phyloP scores from a whole-genome alignment of 129 eudicot genomes.

The Smallanthus sonchifolius region DNA sequence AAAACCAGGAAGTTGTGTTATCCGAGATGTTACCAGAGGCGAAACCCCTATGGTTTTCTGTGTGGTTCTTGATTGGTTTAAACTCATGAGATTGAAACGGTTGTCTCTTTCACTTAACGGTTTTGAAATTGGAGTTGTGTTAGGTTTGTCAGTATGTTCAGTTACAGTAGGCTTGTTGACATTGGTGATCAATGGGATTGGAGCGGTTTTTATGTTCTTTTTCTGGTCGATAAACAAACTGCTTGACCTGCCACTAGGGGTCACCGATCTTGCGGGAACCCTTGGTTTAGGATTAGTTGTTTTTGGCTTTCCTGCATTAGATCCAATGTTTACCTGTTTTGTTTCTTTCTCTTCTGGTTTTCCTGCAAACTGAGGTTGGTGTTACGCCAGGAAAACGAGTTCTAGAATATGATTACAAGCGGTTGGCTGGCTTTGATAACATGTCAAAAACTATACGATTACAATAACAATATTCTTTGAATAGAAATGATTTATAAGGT shows the following conservation, averaged over 20 bases:
- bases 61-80: slow-evolving; percentile 38
- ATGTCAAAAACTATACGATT: background rate
- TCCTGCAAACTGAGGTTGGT: slow-evolving; percentile 61
- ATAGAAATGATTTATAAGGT: background rate
- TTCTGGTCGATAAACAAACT: slow-evolving; percentile 36
- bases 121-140: slow-evolving; percentile 17
- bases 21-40: slow-evolving; percentile 39
- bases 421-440: too few species aligned
- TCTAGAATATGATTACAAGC: background rate
- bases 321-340: slow-evolving; percentile 10
- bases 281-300: slow-evolving; percentile 43
- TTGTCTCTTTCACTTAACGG: slow-evolving; percentile 29
- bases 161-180: slow-evolving; percentile 18
- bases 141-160: slow-evolving; percentile 20
- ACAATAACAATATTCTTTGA: too few species aligned
- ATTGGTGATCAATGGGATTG: slow-evolving; percentile 29
- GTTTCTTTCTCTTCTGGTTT: slow-evolving; percentile 35
- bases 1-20: slow-evolving; percentile 27
- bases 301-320: slow-evolving; percentile 23
- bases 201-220: slow-evolving; percentile 55
- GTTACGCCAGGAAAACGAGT: background rate
- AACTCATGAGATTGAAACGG: slow-evolving; percentile 23
- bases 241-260: slow-evolving; percentile 46
- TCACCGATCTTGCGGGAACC: slow-evolving; percentile 41
- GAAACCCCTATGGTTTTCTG: slow-evolving; percentile 51